phyloP scores from a whole-genome alignment of 164 flowering plant genomes.

The Macadamia integrifolia region DNA sequence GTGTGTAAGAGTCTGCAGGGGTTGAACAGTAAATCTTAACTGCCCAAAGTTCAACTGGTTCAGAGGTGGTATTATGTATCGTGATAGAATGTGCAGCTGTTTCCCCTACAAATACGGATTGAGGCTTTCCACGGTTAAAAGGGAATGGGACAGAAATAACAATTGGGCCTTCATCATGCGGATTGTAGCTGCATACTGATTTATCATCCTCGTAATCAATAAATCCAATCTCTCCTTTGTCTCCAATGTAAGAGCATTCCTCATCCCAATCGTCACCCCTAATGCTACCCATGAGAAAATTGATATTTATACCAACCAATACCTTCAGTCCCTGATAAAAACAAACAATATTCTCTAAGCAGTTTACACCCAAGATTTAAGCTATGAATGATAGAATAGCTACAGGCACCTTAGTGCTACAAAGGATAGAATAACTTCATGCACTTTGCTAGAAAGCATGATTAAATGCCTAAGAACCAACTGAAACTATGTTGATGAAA shows the following conservation, averaged over 20 bases:
- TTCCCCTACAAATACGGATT: constrained; percentile 50
- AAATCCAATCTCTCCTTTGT: constrained; percentile 63
- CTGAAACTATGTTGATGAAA: no score
- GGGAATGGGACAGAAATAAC: constrained; percentile 73
- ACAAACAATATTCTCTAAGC: neutral
- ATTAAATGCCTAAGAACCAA: no score
- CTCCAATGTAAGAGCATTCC: constrained; percentile 63
- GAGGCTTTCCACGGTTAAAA: constrained; percentile 52
- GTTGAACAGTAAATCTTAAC: constrained; percentile 59
- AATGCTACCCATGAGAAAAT: neutral
- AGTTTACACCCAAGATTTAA: no score
- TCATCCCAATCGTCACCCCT: constrained; percentile 26
- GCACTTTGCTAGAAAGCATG: no score
- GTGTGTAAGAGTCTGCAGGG: constrained; percentile 58
- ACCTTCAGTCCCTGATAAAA: neutral
- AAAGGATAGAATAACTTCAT: no score
- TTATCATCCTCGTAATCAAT: constrained; percentile 57
- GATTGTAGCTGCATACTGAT: constrained; percentile 46
- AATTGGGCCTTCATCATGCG: constrained; percentile 55
- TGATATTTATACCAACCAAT: neutral
- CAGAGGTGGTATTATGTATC: constrained; percentile 54
- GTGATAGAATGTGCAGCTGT: constrained; percentile 45
- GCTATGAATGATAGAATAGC: no score
- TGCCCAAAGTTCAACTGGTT: constrained; percentile 63
- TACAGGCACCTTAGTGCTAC: no score